These are phyloP conservation scores for Mycena crocata DNA, from an alignment of 768 basidiomycete genomes.

Conservation along the genomic window DNA sequence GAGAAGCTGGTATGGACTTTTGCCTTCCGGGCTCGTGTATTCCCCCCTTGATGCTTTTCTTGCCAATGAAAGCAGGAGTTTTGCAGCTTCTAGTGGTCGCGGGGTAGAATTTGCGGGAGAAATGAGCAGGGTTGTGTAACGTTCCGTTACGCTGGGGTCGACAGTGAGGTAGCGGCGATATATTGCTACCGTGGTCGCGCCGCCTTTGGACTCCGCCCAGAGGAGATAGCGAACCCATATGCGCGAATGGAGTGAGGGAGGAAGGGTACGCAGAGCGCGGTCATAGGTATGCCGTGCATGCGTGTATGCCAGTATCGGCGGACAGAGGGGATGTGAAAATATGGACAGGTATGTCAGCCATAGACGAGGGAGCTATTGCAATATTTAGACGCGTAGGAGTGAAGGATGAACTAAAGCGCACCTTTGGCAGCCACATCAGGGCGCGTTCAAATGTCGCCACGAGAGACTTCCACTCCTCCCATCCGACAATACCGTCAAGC, in stretches of 20 bases:
- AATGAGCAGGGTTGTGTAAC: constrained; percentile 78
- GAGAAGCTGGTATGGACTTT: constrained; percentile 95
- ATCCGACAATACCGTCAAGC: constrained; percentile 90
- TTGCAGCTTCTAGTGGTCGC: constrained; percentile 93
- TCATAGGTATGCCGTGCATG: constrained; percentile 96
- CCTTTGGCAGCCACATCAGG: constrained; percentile 94
- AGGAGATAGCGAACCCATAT: constrained; percentile 94
- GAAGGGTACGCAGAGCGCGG: constrained; percentile 91
- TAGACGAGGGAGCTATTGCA: constrained; percentile 82
- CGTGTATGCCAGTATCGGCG: constrained; percentile 83
- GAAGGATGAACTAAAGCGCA: constrained; percentile 49
- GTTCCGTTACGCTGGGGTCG: constrained; percentile 85
- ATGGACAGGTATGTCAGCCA: constrained; percentile 95
- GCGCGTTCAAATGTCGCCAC: constrained; percentile 92
- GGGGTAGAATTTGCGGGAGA: constrained; percentile 65
- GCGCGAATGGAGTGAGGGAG: constrained; percentile 90
- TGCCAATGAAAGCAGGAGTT: constrained; percentile 86
- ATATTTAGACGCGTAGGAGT: constrained; percentile 17
- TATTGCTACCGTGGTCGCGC: constrained; percentile 79
- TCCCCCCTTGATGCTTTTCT: constrained; percentile 86
- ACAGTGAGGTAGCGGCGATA: constrained; percentile 92
- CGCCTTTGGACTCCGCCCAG: constrained; percentile 90
- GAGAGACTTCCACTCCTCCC: constrained; percentile 94
- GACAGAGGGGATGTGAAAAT: constrained; percentile 91
- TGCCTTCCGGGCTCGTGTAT: constrained; percentile 90